A percentile compares a stretch with the other conserved stretches of the same genome.
phyloP scores from a whole-genome alignment of 192 early-diverging fungal genomes.

The Umbelopsis ramanniana region DNA sequence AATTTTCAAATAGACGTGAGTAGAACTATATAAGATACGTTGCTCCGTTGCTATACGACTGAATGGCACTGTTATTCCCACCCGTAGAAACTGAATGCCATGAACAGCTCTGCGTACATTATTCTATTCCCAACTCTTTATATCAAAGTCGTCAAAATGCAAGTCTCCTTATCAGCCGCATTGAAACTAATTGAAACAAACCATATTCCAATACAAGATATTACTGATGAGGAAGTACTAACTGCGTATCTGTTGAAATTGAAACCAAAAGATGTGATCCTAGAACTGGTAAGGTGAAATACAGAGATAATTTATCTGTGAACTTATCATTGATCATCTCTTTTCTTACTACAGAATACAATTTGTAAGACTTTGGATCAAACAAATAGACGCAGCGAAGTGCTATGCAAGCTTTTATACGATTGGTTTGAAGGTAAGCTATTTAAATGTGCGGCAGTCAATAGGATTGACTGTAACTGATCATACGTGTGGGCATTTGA shows the following conservation, averaged over 20 bases:
- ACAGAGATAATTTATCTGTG: background rate
- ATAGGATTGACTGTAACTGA: too few relatives aligned
- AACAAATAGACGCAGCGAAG: background rate
- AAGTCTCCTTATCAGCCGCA: background rate
- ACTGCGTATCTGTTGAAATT: background rate
- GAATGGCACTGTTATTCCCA: background rate
- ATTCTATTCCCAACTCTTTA: background rate
- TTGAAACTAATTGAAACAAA: background rate
- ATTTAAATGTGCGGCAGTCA: too few relatives aligned
- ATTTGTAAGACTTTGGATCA: background rate
- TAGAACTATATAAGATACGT: background rate
- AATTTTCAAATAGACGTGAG: constrained; percentile 1
- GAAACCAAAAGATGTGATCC: background rate
- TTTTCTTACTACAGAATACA: background rate
- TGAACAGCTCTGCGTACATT: too few relatives aligned
- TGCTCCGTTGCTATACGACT: background rate
- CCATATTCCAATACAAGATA: background rate
- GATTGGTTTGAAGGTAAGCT: constrained; percentile 5
- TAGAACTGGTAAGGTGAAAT: background rate
- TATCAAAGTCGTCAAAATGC: background rate
- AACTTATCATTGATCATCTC: background rate
- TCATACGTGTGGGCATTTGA: too few relatives aligned
- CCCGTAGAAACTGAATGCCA: background rate
- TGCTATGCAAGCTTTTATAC: background rate
- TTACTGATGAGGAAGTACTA: background rate